A percentile compares a stretch with the other conserved stretches of the same genome.
Conservation (phyloP, 495 filamentous ascomycete species). For the Copromyces sp. region DNA sequence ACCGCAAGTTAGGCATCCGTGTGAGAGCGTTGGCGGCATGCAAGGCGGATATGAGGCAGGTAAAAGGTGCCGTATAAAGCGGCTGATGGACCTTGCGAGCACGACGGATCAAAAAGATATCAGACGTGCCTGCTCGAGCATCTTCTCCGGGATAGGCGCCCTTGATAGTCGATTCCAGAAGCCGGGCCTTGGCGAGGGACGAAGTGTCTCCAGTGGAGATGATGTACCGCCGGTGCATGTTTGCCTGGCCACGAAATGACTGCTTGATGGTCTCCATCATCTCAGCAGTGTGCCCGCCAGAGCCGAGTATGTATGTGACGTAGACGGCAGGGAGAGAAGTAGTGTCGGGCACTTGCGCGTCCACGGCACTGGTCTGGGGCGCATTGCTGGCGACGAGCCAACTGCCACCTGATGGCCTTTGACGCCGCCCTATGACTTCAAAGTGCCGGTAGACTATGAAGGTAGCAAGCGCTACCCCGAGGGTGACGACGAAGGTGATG, state of each 20-base stretch:
- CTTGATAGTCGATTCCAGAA: constrained; percentile 26
- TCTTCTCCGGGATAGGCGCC: constrained; percentile 9
- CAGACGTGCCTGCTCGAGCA: constrained; percentile 32
- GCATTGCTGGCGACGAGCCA: background rate
- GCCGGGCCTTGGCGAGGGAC: constrained; percentile 34
- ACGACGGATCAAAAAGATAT: constrained; percentile 54
- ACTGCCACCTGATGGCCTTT: background rate
- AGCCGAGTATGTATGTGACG: constrained; percentile 76
- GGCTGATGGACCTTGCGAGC: constrained; percentile 72
- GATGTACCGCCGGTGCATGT: constrained; percentile 70
- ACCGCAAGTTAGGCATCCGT: constrained; percentile 16
- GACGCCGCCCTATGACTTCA: background rate
- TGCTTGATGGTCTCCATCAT: constrained; percentile 71
- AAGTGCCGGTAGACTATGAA: background rate
- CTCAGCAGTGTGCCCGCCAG: constrained; percentile 89
- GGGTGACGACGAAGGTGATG: constrained; percentile 2
- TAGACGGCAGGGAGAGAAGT: constrained; percentile 41
- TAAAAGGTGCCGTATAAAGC: constrained; percentile 52
- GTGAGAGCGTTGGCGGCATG: constrained; percentile 42
- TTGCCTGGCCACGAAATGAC: constrained; percentile 30
- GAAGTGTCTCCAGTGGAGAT: constrained; percentile 67
- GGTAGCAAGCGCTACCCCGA: background rate
- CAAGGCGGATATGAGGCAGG: constrained; percentile 39
- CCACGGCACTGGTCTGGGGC: background rate
- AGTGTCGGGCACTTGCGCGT: constrained; percentile 9